Percentiles rank a stretch among this genome's conserved stretches.
Conservation (phyloP, 108 stramenopile genomes). For the Nannochloropsis gaditana region DNA sequence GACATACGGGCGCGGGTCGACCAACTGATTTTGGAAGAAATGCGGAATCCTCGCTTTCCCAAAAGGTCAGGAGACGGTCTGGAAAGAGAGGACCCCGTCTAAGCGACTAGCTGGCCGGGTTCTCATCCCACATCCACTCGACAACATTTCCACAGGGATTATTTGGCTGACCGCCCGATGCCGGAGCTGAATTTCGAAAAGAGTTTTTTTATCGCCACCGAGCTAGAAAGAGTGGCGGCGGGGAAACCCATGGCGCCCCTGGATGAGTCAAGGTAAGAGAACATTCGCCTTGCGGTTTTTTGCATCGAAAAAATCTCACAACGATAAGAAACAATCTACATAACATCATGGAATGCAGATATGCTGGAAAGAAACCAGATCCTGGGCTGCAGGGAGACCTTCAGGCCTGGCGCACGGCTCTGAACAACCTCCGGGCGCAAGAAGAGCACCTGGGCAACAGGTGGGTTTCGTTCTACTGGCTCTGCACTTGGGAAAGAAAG, state of each 20-base stretch:
- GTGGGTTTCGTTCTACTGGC: not conserved
- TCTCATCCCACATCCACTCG: not conserved
- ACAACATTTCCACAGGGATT: not conserved
- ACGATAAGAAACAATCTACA: no score
- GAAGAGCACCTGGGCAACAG: conserved; percentile 13
- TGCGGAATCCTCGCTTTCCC: conserved; percentile 4
- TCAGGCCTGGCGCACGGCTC: not conserved
- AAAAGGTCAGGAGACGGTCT: not conserved
- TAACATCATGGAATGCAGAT: not conserved
- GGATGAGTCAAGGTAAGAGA: not conserved
- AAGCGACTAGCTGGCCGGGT: not conserved
- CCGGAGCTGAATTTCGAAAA: not conserved
- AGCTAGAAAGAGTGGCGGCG: not conserved
- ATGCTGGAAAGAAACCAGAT: conserved; percentile 1
- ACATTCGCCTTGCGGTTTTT: no score
- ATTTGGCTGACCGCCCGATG: not conserved
- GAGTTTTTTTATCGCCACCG: not conserved
- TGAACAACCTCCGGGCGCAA: conserved; percentile 13
- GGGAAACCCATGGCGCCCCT: not conserved
- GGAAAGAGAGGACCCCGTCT: not conserved
- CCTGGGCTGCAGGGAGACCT: not conserved
- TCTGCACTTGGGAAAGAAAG: no score
- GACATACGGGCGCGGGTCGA: not conserved
- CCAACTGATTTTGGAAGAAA: not conserved
- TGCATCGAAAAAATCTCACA: no score